Conservation (phyloP, 441 rosid genomes). For the Pelargonium cotyledonis region DNA sequence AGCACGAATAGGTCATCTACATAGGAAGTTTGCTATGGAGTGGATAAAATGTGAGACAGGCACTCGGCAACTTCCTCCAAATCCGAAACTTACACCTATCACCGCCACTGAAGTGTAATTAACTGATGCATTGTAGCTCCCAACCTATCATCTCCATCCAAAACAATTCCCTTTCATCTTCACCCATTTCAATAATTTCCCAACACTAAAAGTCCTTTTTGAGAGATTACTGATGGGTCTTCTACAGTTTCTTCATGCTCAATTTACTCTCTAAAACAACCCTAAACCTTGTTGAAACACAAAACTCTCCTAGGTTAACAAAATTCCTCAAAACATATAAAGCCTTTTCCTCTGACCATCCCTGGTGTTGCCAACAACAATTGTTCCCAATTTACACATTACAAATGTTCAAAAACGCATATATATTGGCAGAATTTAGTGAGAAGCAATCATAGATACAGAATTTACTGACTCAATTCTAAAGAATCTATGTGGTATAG, state of each 20-base stretch:
- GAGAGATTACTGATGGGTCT: neutral
- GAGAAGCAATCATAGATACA: neutral
- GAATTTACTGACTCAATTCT: neutral
- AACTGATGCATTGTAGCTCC: neutral
- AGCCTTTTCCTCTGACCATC: neutral
- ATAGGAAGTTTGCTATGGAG: neutral
- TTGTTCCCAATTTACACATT: neutral
- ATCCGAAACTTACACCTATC: no score
- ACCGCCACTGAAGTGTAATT: neutral
- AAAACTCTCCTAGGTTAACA: neutral
- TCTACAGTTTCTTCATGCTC: neutral
- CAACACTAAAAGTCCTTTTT: neutral
- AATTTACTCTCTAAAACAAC: neutral
- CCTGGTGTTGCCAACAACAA: slow-evolving; percentile 4
- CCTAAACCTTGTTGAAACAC: neutral
- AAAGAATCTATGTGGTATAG: neutral
- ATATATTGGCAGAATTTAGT: neutral
- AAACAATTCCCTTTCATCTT: neutral
- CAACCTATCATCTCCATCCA: neutral
- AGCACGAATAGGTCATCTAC: neutral
- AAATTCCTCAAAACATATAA: neutral
- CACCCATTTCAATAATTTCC: neutral
- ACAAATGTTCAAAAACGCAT: neutral
- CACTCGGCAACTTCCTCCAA: no score
- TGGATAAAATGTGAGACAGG: neutral